Evolutionary conservation across 352 stramenopile genomes (phyloP).

Genomic region (Pythium diclinum): DNA sequence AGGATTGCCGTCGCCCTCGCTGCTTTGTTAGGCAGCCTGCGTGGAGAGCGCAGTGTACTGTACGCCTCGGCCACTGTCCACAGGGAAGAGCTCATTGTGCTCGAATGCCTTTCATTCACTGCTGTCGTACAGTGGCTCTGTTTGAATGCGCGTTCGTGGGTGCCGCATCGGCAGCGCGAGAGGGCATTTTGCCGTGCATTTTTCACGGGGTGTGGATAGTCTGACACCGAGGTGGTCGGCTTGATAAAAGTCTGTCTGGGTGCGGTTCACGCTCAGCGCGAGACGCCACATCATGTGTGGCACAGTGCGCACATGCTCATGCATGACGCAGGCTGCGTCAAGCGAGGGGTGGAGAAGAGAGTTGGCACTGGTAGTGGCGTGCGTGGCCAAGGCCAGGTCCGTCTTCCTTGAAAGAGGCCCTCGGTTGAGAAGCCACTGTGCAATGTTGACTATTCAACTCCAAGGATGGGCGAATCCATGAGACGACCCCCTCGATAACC

Average conservation of each 20-base stretch:
- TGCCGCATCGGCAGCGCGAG: no score
- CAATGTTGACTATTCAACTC: not conserved
- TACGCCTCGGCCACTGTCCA: no score
- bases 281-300: no score
- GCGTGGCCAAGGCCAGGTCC: not conserved
- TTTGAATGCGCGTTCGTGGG: not conserved
- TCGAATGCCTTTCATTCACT: no score
- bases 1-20: no score
- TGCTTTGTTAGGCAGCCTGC: no score
- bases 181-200: not conserved
- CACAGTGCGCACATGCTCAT: not conserved
- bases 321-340: not conserved
- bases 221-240: not conserved
- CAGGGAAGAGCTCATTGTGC: no score
- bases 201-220: not conserved
- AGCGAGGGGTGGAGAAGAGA: not conserved
- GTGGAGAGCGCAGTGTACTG: no score
- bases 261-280: no score
- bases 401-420: not conserved
- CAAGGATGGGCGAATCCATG: no score
- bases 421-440: not conserved
- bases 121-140: not conserved
- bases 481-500: no score
- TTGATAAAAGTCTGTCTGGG: no score
- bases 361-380: not conserved